These are phyloP conservation scores for Sporisorium exsertum DNA, from an alignment of 1,284 basidiomycete genomes.

Conservation along the genomic window DNA sequence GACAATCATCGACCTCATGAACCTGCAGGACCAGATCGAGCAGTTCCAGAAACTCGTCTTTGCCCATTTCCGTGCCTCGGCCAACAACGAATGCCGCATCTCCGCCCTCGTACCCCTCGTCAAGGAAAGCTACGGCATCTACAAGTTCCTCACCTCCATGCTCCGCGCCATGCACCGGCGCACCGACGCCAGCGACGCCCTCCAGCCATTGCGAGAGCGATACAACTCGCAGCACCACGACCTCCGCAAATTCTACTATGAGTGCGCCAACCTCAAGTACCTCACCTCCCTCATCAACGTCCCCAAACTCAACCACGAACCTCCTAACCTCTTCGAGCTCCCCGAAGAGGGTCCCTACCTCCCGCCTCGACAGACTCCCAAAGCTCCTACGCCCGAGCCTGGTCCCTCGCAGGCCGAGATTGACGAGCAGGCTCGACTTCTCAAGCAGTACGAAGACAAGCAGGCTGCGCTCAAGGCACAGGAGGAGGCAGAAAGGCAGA, in stretches of 20 bases:
- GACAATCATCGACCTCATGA: slow-evolving; percentile 69
- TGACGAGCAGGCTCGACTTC: slow-evolving; percentile 91
- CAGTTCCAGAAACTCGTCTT: slow-evolving; percentile 69
- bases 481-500: slow-evolving; percentile 84
- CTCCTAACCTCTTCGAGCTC: slow-evolving; percentile 67
- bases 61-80: slow-evolving; percentile 62
- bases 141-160: slow-evolving; percentile 69
- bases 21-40: slow-evolving; percentile 68
- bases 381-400: slow-evolving; percentile 53
- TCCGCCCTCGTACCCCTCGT: slow-evolving; percentile 67
- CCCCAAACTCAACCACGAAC: slow-evolving; percentile 68
- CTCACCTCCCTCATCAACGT: slow-evolving; percentile 69
- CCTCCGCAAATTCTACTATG: slow-evolving; percentile 69
- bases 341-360: slow-evolving; percentile 63
- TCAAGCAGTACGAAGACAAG: slow-evolving; percentile 97
- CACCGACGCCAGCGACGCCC: slow-evolving; percentile 67
- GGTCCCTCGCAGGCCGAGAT: slow-evolving; percentile 75
- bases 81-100: slow-evolving; percentile 69
- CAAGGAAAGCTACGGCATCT: slow-evolving; percentile 69
- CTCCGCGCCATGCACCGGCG: slow-evolving; percentile 69
- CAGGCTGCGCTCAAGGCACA: slow-evolving; percentile 83
- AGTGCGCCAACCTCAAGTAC: slow-evolving; percentile 68
- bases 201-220: slow-evolving; percentile 66
- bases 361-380: slow-evolving; percentile 57
- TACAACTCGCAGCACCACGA: slow-evolving; percentile 66